Conservation (phyloP, 176 grass and related monocot species). For the Eleusine indica region DNA sequence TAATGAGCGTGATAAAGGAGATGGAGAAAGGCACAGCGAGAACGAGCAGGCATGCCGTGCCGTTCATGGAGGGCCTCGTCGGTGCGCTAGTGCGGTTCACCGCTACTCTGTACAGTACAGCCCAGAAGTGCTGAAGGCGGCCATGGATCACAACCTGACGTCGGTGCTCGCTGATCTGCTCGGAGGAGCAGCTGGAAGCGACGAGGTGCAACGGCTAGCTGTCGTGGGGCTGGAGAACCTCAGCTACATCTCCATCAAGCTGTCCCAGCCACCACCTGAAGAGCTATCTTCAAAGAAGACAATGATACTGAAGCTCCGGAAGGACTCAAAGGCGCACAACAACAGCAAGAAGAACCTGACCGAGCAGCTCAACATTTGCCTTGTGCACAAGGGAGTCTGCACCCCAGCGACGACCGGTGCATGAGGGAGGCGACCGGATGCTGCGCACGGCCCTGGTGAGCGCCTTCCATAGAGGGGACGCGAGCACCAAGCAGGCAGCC, state of each 20-base stretch:
- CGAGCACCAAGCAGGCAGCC: conserved; percentile 61
- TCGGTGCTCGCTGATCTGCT: conserved; percentile 62
- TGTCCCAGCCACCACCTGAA: conserved; percentile 59
- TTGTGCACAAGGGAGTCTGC: conserved; percentile 74
- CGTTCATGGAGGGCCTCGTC: conserved; percentile 72
- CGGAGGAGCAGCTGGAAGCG: conserved; percentile 38
- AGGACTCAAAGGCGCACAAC: conserved; percentile 48
- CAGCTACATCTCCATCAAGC: conserved; percentile 65
- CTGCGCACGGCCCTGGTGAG: conserved; percentile 65
- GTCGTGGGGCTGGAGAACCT: conserved; percentile 80
- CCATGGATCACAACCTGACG: conserved; percentile 55
- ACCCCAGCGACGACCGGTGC: conserved; percentile 47
- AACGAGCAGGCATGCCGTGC: conserved; percentile 49
- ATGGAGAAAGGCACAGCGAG: conserved; percentile 48
- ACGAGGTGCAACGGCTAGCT: conserved; percentile 72
- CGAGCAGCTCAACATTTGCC: conserved; percentile 40
- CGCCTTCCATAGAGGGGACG: conserved; percentile 70
- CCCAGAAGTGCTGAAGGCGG: conserved; percentile 59
- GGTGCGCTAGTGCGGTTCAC: conserved; percentile 78
- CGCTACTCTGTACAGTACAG: conserved; percentile 54
- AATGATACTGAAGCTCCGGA: conserved; percentile 49
- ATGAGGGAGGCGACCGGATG: conserved; percentile 57
- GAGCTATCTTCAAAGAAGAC: conserved; percentile 50
- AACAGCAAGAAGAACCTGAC: conserved; percentile 40
- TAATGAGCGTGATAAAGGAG: conserved; percentile 57